phyloP scores from a whole-genome alignment of 2,329 filamentous ascomycete species.

The Sporothrix pseudoabietina region DNA sequence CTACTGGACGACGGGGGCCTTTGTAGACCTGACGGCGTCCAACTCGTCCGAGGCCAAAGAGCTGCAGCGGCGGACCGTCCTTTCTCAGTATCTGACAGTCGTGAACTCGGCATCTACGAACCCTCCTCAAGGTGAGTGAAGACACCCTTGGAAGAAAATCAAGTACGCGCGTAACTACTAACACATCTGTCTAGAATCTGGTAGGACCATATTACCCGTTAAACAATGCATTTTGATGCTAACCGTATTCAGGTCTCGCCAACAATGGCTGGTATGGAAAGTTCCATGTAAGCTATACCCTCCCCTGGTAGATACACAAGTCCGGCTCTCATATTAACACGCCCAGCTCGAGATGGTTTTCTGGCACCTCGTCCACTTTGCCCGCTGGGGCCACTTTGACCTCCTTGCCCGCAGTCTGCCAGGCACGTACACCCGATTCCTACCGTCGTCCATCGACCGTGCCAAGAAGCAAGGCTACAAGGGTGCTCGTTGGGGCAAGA shows the following conservation, averaged over 20 bases:
- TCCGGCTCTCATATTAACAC: background rate
- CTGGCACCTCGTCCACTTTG: conserved; percentile 57
- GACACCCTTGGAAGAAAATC: too few relatives aligned
- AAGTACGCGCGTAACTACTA: background rate
- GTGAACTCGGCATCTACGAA: conserved; percentile 55
- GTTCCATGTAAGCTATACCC: conserved; percentile 47
- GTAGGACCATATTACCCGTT: background rate
- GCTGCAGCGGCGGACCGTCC: conserved; percentile 55
- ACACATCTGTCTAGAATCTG: conserved; percentile 19
- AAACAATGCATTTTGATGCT: background rate
- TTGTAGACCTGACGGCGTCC: conserved; percentile 51
- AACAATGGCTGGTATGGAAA: conserved; percentile 62
- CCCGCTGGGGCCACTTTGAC: conserved; percentile 52
- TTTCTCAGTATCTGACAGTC: conserved; percentile 56
- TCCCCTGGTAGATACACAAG: background rate
- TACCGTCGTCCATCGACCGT: conserved; percentile 44
- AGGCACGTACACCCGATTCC: conserved; percentile 51
- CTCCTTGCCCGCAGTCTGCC: conserved; percentile 51
- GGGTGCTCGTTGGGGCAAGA: conserved; percentile 54
- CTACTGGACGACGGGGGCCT: conserved; percentile 55
- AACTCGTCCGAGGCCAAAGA: conserved; percentile 46
- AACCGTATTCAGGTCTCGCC: conserved; percentile 45
- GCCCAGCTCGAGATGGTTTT: conserved; percentile 54
- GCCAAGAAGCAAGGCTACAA: conserved; percentile 47
- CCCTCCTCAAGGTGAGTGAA: conserved; percentile 48